Percentiles rank a stretch among this genome's conserved stretches.
These are phyloP conservation scores for Triticum monococcum DNA, from an alignment of 176 grass and related monocot genomes.

Conservation along the genomic window DNA sequence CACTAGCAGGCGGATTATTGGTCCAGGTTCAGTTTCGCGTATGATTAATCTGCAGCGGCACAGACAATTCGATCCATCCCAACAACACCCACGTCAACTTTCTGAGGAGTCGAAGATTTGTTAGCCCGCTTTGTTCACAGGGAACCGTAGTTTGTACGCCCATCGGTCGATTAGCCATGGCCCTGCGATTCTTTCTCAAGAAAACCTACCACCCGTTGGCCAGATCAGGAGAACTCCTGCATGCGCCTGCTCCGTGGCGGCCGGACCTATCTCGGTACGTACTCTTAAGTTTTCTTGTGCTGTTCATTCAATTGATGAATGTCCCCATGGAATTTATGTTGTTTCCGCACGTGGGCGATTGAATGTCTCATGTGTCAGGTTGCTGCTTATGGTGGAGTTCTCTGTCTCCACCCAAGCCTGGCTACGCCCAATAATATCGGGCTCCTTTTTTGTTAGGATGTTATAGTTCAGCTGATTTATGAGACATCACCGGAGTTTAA, in stretches of 20 bases:
- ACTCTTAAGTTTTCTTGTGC: not conserved
- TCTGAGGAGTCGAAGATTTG: not conserved
- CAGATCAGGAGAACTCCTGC: not conserved
- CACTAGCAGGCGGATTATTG: not conserved
- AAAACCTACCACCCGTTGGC: not conserved
- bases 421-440: not conserved
- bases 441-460: not conserved
- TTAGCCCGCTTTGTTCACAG: not conserved
- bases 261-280: not conserved
- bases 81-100: not conserved
- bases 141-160: not conserved
- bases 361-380: not conserved
- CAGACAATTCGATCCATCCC: not conserved
- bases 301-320: not conserved
- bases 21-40: not conserved
- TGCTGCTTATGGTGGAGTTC: not conserved
- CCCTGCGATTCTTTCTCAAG: not conserved
- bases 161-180: not conserved
- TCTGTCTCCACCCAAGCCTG: not conserved
- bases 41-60: not conserved
- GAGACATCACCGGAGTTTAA: not conserved
- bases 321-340: not conserved
- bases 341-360: not conserved
- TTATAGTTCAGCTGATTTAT: not conserved
- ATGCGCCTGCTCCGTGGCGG: not conserved